phyloP scores from a whole-genome alignment of 75 land plant species.

The Cunninghamia lanceolata region DNA sequence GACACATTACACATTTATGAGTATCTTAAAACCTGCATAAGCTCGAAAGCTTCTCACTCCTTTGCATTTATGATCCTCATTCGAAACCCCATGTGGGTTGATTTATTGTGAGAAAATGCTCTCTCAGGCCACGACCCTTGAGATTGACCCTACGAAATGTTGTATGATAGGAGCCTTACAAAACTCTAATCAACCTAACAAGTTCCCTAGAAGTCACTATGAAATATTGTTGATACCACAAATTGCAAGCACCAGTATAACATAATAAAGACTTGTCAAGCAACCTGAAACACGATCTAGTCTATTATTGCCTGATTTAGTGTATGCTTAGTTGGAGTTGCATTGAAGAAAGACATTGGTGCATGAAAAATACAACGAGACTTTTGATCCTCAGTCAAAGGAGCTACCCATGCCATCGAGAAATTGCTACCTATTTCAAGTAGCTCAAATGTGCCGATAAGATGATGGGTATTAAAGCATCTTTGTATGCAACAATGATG shows the following conservation, averaged over 20 bases:
- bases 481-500: background rate
- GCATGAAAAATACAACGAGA: conserved; percentile 25
- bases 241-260: conserved; percentile 8
- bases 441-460: conserved; percentile 8
- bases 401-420: conserved; percentile 5
- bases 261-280: conserved; percentile 35
- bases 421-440: conserved; percentile 9
- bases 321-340: conserved; percentile 34
- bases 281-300: background rate
- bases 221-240: conserved; percentile 39
- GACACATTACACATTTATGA: no score
- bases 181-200: conserved; percentile 48
- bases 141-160: conserved; percentile 70
- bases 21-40: no score
- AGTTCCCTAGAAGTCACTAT: no score
- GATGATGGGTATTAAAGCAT: background rate
- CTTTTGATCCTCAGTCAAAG: background rate
- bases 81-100: no score
- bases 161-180: conserved; percentile 68
- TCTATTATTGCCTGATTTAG: conserved; percentile 18
- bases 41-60: no score
- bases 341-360: conserved; percentile 45
- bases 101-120: no score
- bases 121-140: no score
- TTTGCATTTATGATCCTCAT: no score